Conservation (phyloP, 768 basidiomycete genomes). For the Mycena capillaripes region DNA sequence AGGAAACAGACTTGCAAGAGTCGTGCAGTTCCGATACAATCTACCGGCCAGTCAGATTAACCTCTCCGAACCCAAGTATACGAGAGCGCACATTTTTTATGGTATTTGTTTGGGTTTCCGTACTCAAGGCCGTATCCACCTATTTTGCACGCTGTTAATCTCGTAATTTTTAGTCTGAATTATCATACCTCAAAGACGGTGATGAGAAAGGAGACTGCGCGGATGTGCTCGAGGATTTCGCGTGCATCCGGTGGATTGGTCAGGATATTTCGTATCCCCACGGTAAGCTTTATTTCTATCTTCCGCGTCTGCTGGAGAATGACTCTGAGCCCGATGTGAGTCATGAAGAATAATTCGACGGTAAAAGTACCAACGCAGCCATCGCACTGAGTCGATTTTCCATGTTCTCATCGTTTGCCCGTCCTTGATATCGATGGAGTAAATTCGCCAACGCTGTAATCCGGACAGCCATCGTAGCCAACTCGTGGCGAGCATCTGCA, state of each 20-base stretch:
- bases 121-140: neutral
- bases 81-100: neutral
- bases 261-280: neutral
- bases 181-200: neutral
- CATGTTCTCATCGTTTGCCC: neutral
- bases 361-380: neutral
- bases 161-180: neutral
- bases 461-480: neutral
- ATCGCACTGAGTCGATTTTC: neutral
- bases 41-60: too few relatives aligned
- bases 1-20: too few relatives aligned
- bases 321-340: neutral
- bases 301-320: neutral
- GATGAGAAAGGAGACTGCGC: neutral
- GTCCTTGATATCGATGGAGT: neutral
- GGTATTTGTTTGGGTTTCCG: neutral
- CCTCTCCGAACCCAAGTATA: neutral
- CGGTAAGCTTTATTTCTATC: neutral
- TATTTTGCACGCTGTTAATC: neutral
- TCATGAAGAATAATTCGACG: fast-evolving
- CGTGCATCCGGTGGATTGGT: neutral
- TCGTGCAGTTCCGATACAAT: too few relatives aligned
- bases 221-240: neutral
- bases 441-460: neutral
- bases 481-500: neutral